Conservation (phyloP, 192 early-diverging fungal genomes). For the Podila epigama region DNA sequence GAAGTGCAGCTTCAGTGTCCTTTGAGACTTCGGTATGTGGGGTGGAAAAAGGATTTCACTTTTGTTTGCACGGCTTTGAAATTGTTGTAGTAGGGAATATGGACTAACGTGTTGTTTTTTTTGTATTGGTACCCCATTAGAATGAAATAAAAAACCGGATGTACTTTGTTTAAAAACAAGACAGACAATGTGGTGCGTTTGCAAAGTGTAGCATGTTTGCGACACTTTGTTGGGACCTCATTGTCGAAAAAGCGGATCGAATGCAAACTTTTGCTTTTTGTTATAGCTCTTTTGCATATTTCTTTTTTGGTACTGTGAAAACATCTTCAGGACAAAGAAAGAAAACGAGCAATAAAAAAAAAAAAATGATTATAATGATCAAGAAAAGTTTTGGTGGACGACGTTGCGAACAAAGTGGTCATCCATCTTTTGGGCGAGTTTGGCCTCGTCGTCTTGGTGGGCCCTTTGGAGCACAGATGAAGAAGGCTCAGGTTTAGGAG, state of each 20-base stretch:
- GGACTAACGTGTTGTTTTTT: neutral
- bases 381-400: slow-evolving; percentile 14
- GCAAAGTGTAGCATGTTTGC: neutral
- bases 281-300: too few species aligned
- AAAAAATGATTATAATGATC: neutral
- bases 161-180: neutral
- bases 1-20: neutral
- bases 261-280: too few species aligned
- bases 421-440: slow-evolving; percentile 10
- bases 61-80: too few species aligned
- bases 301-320: too few species aligned
- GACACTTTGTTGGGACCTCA: neutral
- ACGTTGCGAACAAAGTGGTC: slow-evolving; percentile 19
- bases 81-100: neutral
- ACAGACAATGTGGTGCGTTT: too few species aligned
- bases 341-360: neutral
- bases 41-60: neutral
- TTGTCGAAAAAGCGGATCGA: too few species aligned
- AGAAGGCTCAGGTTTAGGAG: neutral
- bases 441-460: neutral
- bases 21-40: neutral
- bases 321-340: neutral
- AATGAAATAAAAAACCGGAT: neutral
- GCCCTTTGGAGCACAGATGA: neutral
- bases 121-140: neutral